These are phyloP conservation scores for Pterulicium gracile DNA, from an alignment of 1,284 basidiomycete species.

Conservation along the genomic window DNA sequence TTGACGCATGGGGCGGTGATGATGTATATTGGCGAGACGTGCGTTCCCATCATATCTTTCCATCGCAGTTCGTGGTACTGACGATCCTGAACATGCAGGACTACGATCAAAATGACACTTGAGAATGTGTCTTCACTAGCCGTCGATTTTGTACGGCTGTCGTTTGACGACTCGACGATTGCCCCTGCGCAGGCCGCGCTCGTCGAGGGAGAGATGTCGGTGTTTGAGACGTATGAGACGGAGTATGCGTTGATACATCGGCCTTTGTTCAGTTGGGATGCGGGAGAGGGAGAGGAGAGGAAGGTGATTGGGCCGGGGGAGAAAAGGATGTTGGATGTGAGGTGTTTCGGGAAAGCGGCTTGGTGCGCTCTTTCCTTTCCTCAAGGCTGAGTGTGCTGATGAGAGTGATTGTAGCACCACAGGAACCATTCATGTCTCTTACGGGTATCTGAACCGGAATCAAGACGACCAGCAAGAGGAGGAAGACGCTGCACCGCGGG, in stretches of 20 bases:
- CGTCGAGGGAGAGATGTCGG: conserved; percentile 68
- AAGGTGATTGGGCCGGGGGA: conserved; percentile 58
- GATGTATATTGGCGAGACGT: conserved; percentile 91
- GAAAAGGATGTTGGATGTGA: conserved; percentile 56
- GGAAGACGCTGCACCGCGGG: conserved; percentile 24
- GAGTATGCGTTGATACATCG: conserved; percentile 73
- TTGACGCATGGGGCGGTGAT: conserved; percentile 86
- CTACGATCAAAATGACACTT: conserved; percentile 72
- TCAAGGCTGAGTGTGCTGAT: too few species aligned
- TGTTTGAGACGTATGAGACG: conserved; percentile 85
- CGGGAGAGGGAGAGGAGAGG: conserved; percentile 10
- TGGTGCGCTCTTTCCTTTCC: conserved; percentile 49
- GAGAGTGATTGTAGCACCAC: conserved; percentile 62
- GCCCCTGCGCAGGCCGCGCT: conserved; percentile 66
- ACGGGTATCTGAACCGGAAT: conserved; percentile 55
- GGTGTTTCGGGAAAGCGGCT: conserved; percentile 80
- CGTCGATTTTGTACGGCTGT: conserved; percentile 77
- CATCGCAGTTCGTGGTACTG: neutral
- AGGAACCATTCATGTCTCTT: conserved; percentile 76
- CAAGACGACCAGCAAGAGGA: conserved; percentile 15
- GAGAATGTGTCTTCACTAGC: conserved; percentile 80
- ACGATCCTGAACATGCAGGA: conserved; percentile 33
- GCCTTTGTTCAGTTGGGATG: conserved; percentile 76
- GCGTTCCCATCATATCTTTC: conserved; percentile 16
- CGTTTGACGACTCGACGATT: conserved; percentile 85